A percentile compares a stretch with the other conserved stretches of the same genome.
phyloP scores from a whole-genome alignment of 345 rosid genomes.

The Melaleuca quinquenervia region DNA sequence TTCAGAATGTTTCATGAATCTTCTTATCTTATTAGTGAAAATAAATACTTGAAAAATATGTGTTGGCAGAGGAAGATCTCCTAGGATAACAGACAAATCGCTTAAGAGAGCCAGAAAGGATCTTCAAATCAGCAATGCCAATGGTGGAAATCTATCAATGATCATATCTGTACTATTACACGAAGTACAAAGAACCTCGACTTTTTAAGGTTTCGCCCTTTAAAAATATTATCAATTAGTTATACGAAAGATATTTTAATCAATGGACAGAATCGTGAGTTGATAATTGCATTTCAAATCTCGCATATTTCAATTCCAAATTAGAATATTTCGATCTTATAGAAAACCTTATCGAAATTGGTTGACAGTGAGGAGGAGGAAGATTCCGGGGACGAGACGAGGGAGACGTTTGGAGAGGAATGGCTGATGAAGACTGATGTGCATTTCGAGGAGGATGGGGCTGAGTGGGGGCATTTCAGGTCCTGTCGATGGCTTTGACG shows the following conservation, averaged over 20 bases:
- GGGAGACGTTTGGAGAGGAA: too few species aligned
- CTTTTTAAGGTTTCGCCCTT: neutral
- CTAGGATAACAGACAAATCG: neutral
- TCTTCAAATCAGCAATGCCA: neutral
- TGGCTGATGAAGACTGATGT: too few species aligned
- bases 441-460: too few species aligned
- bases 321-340: neutral
- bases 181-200: neutral
- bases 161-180: neutral
- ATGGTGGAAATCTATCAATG: neutral
- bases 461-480: too few species aligned
- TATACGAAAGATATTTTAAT: too few species aligned
- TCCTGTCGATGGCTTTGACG: too few species aligned
- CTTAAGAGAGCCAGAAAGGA: neutral
- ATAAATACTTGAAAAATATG: neutral
- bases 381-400: too few species aligned
- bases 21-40: neutral
- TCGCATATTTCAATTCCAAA: neutral
- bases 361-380: too few species aligned
- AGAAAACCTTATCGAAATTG: too few species aligned
- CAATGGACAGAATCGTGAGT: neutral
- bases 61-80: neutral
- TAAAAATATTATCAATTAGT: too few species aligned
- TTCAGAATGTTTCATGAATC: neutral
- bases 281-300: neutral